These are phyloP conservation scores for Ophiostoma piceae DNA, from an alignment of 2,329 filamentous ascomycete genomes.

Conservation along the genomic window DNA sequence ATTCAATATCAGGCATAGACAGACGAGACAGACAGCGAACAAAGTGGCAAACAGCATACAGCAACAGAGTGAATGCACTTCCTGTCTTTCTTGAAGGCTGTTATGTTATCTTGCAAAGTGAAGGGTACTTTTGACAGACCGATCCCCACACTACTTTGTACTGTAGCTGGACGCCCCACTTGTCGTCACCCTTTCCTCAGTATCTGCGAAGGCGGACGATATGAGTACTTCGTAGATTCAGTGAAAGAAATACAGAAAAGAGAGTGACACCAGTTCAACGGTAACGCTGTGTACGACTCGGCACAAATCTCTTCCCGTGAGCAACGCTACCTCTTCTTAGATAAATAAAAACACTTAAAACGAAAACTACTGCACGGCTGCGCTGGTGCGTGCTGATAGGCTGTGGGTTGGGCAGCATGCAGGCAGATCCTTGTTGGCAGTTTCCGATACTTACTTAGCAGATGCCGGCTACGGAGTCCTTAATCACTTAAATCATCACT, in stretches of 20 bases:
- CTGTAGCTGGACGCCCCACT: not conserved
- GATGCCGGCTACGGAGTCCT: not conserved
- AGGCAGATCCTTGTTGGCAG: not conserved
- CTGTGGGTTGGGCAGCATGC: not conserved
- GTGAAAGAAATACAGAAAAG: not conserved
- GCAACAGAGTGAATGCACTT: too few relatives aligned
- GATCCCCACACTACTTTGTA: not conserved
- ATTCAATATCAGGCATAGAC: too few relatives aligned
- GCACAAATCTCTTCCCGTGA: not conserved
- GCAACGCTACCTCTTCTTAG: too few relatives aligned
- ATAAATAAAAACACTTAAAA: not conserved
- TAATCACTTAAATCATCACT: too few relatives aligned
- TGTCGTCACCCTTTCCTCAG: not conserved
- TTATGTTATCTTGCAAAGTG: not conserved
- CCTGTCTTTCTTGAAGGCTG: not conserved
- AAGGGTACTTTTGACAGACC: not conserved
- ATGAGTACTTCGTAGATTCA: not conserved
- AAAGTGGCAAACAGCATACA: not conserved
- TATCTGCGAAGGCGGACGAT: not conserved
- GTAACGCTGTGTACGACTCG: constrained; percentile 4
- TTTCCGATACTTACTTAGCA: not conserved
- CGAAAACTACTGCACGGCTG: constrained; percentile 8
- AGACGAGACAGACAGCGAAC: too few relatives aligned
- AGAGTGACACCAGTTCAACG: not conserved
- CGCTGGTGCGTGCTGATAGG: constrained; percentile 11